A percentile compares a stretch with the other conserved stretches of the same genome.
Evolutionary conservation across 2,329 filamentous ascomycete species (phyloP).

Genomic region (Macrophomina tecta): DNA sequence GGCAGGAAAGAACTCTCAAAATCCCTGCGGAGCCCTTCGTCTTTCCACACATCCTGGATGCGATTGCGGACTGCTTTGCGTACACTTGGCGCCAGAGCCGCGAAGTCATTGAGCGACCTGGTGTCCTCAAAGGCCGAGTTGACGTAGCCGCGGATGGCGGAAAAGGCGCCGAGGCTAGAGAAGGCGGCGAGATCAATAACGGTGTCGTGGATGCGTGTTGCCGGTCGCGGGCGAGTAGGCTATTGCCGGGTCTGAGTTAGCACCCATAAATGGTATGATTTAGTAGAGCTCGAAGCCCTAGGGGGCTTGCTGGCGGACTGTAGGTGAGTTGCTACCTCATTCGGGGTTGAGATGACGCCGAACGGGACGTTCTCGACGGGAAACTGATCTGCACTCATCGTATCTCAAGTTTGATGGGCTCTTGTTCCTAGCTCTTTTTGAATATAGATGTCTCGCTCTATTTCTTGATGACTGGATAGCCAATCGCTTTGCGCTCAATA

Average conservation of each 20-base stretch:
- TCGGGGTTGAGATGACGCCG: slow-evolving; percentile 15
- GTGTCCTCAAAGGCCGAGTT: background rate
- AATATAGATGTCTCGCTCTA: too few relatives aligned
- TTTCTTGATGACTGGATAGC: too few relatives aligned
- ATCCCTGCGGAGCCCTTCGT: slow-evolving; percentile 31
- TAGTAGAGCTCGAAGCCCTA: background rate
- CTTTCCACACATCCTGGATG: slow-evolving; percentile 31
- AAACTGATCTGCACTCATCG: slow-evolving; percentile 9
- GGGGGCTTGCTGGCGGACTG: too few relatives aligned
- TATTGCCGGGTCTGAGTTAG: background rate
- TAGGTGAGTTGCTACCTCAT: background rate
- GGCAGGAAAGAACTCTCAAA: slow-evolving; percentile 32
- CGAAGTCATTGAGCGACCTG: slow-evolving; percentile 55
- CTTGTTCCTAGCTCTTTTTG: background rate
- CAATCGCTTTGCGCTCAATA: too few relatives aligned
- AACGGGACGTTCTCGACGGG: slow-evolving; percentile 10
- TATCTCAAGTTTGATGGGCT: background rate
- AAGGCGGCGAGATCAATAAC: slow-evolving; percentile 8
- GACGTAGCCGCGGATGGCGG: background rate
- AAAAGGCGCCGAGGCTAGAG: slow-evolving; percentile 5
- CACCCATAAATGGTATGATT: background rate
- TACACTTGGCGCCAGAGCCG: slow-evolving; percentile 49
- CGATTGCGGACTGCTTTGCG: slow-evolving; percentile 49
- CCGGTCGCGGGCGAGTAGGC: background rate
- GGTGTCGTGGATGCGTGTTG: slow-evolving; percentile 1